These are phyloP conservation scores for Picochlorum sp. DNA, from an alignment of 139 green algal genomes.

Conservation along the genomic window DNA sequence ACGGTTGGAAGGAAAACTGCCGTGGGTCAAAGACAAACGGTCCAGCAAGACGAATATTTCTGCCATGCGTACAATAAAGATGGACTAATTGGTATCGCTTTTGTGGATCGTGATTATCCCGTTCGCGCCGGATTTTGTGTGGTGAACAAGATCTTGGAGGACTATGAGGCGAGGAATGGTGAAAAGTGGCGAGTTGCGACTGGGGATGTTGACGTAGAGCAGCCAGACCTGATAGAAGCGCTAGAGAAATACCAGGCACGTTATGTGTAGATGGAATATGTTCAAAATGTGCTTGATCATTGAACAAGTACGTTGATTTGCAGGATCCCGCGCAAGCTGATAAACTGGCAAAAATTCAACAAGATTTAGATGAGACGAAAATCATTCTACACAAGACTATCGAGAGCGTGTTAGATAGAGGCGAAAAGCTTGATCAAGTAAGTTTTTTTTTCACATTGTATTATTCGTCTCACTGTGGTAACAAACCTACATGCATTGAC, in stretches of 20 bases:
- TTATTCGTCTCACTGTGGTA: background rate
- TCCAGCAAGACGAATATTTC: constrained; percentile 87
- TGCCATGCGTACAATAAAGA: constrained; percentile 86
- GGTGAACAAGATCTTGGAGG: constrained; percentile 71
- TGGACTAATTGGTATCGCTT: constrained; percentile 76
- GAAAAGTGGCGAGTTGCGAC: constrained; percentile 55
- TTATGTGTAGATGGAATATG: background rate
- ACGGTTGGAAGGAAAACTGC: constrained; percentile 86
- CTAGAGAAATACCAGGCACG: constrained; percentile 81
- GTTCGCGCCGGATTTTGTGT: constrained; percentile 87
- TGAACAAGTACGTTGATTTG: too few species aligned
- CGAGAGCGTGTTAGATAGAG: constrained; percentile 88
- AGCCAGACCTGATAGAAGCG: constrained; percentile 57
- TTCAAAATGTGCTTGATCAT: background rate
- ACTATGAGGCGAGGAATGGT: constrained; percentile 35
- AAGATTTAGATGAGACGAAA: constrained; percentile 90
- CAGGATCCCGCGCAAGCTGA: constrained; percentile 87
- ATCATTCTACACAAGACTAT: constrained; percentile 96
- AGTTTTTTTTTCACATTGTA: background rate
- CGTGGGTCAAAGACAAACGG: constrained; percentile 32
- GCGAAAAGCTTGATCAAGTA: constrained; percentile 90
- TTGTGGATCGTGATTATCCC: constrained; percentile 89
- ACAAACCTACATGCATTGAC: too few species aligned
- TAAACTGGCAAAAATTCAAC: constrained; percentile 96
- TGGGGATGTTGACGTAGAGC: constrained; percentile 35